Evolutionary conservation across 495 filamentous ascomycete species (phyloP).

Genomic region (Massariosphaeria phaeospora): DNA sequence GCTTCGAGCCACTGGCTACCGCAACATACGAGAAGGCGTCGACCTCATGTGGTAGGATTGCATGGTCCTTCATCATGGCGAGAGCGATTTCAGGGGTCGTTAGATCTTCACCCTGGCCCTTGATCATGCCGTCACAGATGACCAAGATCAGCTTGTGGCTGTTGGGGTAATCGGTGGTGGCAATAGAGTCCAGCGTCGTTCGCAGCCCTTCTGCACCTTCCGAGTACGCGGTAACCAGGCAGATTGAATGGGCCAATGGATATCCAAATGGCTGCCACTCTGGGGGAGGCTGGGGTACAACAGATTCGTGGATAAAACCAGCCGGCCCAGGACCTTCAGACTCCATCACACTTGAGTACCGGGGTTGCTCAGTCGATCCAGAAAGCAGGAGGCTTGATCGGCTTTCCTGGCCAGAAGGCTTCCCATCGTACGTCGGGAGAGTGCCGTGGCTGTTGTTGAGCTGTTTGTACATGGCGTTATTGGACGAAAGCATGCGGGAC

Average conservation of each 20-base stretch:
- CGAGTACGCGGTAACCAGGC: constrained; percentile 94
- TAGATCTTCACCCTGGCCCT: constrained; percentile 82
- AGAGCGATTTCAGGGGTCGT: constrained; percentile 88
- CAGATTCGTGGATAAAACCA: constrained; percentile 90
- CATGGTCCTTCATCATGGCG: constrained; percentile 90
- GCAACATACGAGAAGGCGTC: constrained; percentile 92
- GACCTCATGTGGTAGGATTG: constrained; percentile 71
- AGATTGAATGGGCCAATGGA: constrained; percentile 87
- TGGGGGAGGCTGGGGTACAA: constrained; percentile 94
- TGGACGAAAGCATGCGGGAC: constrained; percentile 65
- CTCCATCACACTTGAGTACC: constrained; percentile 55
- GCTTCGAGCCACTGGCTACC: constrained; percentile 90
- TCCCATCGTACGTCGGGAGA: constrained; percentile 43
- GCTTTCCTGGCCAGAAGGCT: constrained; percentile 40
- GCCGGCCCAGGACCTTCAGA: constrained; percentile 74
- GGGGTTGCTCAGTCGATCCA: constrained; percentile 39
- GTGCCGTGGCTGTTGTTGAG: constrained; percentile 63
- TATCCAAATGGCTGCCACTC: constrained; percentile 97
- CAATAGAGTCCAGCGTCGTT: constrained; percentile 92
- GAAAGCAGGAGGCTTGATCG: constrained; percentile 52
- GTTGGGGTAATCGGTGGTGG: constrained; percentile 97
- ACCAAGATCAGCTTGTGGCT: constrained; percentile 95
- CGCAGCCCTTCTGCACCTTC: constrained; percentile 90
- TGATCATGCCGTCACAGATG: constrained; percentile 96
- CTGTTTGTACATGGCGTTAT: constrained; percentile 61